Base-by-base conservation (phyloP, 805 yeast genomes). In the Ogataea trehalophila region DNA sequence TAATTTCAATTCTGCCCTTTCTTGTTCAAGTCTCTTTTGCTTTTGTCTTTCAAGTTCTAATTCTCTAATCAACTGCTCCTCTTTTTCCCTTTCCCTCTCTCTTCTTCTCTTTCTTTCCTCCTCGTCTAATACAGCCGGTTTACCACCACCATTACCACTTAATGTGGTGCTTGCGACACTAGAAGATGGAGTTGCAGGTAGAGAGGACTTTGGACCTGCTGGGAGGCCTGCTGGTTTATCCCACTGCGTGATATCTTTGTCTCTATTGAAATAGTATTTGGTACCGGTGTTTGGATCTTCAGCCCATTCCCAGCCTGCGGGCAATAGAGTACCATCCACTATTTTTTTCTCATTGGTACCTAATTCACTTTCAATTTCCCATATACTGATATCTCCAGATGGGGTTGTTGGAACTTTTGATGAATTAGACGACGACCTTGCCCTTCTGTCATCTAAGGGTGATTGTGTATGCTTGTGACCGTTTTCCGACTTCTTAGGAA, bases 291-390 rank as follows among this genome's bases (percentile, higher is more conserved):
- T 67, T 5, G 71, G 67, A 49, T 77, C 81, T 22, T 63, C 62
- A 0, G 85, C 81, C 54, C 75, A 70, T 43, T 76, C 80, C 94
- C 94, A 85, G 2, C 87, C 87, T 1, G 70, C 69, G 1, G 89
- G 87, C 26, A 81, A 70, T 1, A 66, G 60, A 2, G 57, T 61
- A 5, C 68, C 71, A 23, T 64, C 63, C n/a, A 52, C 13, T 15
- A 50, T 52, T 37, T 44, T 52, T 31, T 56, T 57, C n/a, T 50
- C 53, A 26, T 26, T 26, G 13, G 13, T 26, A 9, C 31, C 31
- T 26, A 26, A 26, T 13, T 26, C 31, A 26, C 31, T 26, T 26
- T 26, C 31, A 11, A 26, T 13, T 26, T 26, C 31, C 31, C 31
- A 26, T 26, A 26, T 26, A 26, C 31, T 26, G 8, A 26, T 9